Conservation (phyloP, 2,329 filamentous ascomycete genomes). For the Colletotrichum horii region DNA sequence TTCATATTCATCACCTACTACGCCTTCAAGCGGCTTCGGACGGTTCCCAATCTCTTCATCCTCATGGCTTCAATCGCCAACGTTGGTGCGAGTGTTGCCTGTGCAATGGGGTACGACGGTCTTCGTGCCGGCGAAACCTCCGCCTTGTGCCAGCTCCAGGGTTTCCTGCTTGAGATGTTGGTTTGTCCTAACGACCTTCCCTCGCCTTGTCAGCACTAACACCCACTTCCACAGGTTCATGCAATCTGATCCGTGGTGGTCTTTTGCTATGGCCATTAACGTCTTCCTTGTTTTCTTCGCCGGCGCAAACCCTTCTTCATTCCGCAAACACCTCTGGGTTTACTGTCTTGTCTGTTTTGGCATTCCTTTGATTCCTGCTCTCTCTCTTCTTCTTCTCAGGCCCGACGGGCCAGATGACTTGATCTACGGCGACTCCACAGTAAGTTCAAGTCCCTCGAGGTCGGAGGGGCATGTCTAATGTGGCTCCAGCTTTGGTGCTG, state of each 20-base stretch:
- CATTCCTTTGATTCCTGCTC: constrained; percentile 69
- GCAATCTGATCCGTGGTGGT: constrained; percentile 79
- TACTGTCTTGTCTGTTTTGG: constrained; percentile 77
- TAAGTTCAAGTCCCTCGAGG: constrained; percentile 33
- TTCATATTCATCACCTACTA: constrained; percentile 59
- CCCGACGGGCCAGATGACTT: not conserved
- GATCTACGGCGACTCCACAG: constrained; percentile 63
- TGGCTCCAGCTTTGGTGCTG: constrained; percentile 63
- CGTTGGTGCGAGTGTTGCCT: constrained; percentile 66
- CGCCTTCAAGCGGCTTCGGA: constrained; percentile 56
- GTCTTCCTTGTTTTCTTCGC: constrained; percentile 75
- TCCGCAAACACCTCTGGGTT: constrained; percentile 73
- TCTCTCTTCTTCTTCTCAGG: constrained; percentile 66
- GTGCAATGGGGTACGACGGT: constrained; percentile 73
- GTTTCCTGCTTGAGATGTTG: constrained; percentile 71
- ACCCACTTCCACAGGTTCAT: constrained; percentile 66
- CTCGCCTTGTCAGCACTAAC: not conserved
- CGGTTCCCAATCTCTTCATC: constrained; percentile 67
- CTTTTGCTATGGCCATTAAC: constrained; percentile 82
- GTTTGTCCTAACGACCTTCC: constrained; percentile 32
- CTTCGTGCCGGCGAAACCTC: constrained; percentile 58
- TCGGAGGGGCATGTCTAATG: not conserved
- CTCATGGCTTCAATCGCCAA: constrained; percentile 66
- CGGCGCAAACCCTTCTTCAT: constrained; percentile 67
- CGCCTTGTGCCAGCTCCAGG: constrained; percentile 65